Evolutionary conservation across 2,329 filamentous ascomycete species (phyloP), one percentile per base, ranked within the genome.

Genomic region (Colletotrichum cordylinicola): DNA sequence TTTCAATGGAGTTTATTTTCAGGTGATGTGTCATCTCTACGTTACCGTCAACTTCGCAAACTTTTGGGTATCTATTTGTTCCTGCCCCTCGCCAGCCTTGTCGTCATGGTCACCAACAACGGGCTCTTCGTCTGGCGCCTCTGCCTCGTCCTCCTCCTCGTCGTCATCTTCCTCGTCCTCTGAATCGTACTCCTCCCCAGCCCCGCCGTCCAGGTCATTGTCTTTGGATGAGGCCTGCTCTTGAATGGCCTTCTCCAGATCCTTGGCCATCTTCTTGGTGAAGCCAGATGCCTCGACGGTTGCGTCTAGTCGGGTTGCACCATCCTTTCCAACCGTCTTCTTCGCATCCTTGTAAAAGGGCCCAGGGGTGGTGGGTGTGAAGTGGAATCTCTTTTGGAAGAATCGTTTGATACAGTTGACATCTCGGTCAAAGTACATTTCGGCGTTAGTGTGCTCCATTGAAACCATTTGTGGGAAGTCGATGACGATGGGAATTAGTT

Each of bases 401-500:
- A 98, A 99, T 37, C 94, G 92, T 86, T 98, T 98, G 81, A 99
- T 94, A 85, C 98, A 99, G 78, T 95, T 93, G 16, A 99, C 96
- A 80, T 99, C 97, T 78, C 97, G 93, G 83, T 98, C 95, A 84
- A 99, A 99, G 85, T 99, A 98, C 91, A 96, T 98, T 82, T 98
- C 94, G 21, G 97, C 98, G 81, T 99, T 98, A 43, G 89, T 86
- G 82, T 99, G 97, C 79, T 98, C 95, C 83, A 98, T 95, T 1
- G 96, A 98, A 3, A 99, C 92, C 94, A 98, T 98, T 83, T 99
- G 97, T 0, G 97, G 97, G 82, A 99, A 99, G 86, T 99, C 98
- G 80, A 99, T 99, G 61, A 99, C 87, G 70, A 98, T 91, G 1
- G 97, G 97, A 8, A 91, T 92, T 31, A 98, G 87, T 39, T 84